Evolutionary conservation across 2,329 filamentous ascomycete species (phyloP).

Genomic region (Aaosphaeria arxii): DNA sequence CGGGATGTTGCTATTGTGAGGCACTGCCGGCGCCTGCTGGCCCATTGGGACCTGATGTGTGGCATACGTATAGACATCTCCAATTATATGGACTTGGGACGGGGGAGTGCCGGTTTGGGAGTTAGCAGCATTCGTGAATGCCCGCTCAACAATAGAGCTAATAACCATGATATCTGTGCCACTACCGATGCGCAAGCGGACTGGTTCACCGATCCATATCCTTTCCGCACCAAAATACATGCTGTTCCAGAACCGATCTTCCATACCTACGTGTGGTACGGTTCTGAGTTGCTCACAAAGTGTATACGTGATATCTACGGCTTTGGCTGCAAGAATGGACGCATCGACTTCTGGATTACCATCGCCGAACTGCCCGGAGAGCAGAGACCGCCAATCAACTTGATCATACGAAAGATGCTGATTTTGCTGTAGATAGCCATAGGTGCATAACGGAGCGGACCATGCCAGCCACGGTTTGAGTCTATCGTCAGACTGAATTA

Average conservation of each 20-base stretch:
- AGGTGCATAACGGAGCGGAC: constrained; percentile 54
- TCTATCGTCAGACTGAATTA: constrained; percentile 43
- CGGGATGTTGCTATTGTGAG: constrained; percentile 45
- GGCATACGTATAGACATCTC: constrained; percentile 53
- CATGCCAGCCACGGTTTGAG: constrained; percentile 59
- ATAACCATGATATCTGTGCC: constrained; percentile 51
- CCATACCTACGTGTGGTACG: constrained; percentile 32
- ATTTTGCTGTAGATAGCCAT: constrained; percentile 41
- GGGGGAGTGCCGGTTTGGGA: constrained; percentile 7
- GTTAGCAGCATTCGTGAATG: constrained; percentile 9
- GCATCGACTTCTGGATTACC: constrained; percentile 55
- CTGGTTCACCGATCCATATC: constrained; percentile 57
- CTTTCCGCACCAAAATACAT: constrained; percentile 59
- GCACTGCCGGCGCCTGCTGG: constrained; percentile 32
- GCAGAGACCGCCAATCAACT: constrained; percentile 50
- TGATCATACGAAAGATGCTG: constrained; percentile 44
- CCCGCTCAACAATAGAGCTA: constrained; percentile 42
- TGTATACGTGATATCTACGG: constrained; percentile 55
- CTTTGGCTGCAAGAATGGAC: constrained; percentile 56
- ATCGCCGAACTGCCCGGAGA: constrained; percentile 43
- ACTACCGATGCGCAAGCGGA: constrained; percentile 48
- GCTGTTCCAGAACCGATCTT: constrained; percentile 50
- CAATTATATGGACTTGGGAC: constrained; percentile 40
- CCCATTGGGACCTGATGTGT: constrained; percentile 26
- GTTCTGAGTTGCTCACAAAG: constrained; percentile 49